phyloP scores from a whole-genome alignment of 345 rosid genomes.

The Orychophragmus violaceus region DNA sequence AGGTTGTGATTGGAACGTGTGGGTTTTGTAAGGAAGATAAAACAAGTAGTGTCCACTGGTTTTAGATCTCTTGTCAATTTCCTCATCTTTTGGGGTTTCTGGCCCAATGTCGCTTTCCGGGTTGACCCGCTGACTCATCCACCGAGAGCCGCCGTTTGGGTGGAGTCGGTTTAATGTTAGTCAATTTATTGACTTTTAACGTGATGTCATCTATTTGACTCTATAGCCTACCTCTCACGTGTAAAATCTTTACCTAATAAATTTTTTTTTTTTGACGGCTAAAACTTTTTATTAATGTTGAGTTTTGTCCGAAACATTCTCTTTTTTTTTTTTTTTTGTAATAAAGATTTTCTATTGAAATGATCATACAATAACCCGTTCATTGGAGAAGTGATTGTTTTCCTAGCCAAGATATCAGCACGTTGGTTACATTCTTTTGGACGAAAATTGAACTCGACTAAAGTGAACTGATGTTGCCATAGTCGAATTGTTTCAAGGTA shows the following conservation, averaged over 20 bases:
- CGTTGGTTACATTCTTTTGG: too few relatives aligned
- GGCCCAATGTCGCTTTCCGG: not conserved
- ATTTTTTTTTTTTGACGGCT: too few relatives aligned
- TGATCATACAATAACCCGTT: too few relatives aligned
- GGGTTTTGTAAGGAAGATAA: not conserved
- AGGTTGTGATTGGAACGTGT: conserved; percentile 1
- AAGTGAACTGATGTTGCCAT: too few relatives aligned
- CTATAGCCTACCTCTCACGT: not conserved
- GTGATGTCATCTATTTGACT: not conserved
- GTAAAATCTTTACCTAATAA: not conserved
- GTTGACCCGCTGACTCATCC: not conserved
- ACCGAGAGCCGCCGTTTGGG: not conserved
- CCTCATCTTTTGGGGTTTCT: not conserved
- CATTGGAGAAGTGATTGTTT: too few relatives aligned
- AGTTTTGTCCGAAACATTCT: too few relatives aligned
- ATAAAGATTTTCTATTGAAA: too few relatives aligned
- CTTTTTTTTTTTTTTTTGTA: too few relatives aligned
- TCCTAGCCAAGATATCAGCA: too few relatives aligned
- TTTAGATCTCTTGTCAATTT: not conserved
- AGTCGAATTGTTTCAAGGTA: too few relatives aligned
- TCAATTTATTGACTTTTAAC: conserved; percentile 6
- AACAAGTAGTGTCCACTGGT: not conserved
- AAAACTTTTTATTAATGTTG: too few relatives aligned
- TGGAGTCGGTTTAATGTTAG: not conserved
- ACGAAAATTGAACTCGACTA: too few relatives aligned